phyloP scores from a whole-genome alignment of 495 filamentous ascomycete species.

The Hyaloscypha bicolor region DNA sequence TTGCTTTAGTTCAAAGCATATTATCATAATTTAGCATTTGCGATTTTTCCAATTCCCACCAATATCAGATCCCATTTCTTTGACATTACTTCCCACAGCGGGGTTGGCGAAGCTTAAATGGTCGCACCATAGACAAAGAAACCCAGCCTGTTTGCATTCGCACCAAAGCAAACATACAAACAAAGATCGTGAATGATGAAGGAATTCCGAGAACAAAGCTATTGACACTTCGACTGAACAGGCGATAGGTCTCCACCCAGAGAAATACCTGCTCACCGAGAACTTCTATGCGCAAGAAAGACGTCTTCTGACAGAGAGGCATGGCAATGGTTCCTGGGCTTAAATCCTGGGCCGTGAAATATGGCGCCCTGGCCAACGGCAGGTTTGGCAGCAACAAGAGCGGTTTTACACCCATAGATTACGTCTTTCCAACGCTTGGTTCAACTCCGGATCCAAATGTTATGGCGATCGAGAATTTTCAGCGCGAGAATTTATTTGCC shows the following conservation, averaged over 20 bases:
- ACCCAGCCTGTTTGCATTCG: not conserved
- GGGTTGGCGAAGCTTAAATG: not conserved
- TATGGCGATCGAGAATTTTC: not conserved
- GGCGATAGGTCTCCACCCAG: not conserved
- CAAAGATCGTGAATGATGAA: not conserved
- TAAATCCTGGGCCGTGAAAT: not conserved
- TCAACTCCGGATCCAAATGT: not conserved
- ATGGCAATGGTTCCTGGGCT: not conserved
- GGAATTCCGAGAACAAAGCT: not conserved
- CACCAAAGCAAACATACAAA: not conserved
- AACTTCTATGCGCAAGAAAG: too few species aligned
- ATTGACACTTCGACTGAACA: not conserved
- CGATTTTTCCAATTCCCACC: not conserved
- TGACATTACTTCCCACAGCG: not conserved
- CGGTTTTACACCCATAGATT: not conserved
- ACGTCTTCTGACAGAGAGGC: too few species aligned
- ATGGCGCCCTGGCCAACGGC: not conserved
- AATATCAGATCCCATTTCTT: not conserved
- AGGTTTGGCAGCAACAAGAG: not conserved
- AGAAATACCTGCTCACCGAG: not conserved
- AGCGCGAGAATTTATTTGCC: not conserved
- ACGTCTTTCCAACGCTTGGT: not conserved
- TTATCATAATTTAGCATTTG: not conserved
- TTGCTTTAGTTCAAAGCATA: constrained; percentile 42
- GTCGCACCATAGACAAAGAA: not conserved